Evolutionary conservation across 257 asterid species (phyloP).

Genomic region (Solanum paucissectum): DNA sequence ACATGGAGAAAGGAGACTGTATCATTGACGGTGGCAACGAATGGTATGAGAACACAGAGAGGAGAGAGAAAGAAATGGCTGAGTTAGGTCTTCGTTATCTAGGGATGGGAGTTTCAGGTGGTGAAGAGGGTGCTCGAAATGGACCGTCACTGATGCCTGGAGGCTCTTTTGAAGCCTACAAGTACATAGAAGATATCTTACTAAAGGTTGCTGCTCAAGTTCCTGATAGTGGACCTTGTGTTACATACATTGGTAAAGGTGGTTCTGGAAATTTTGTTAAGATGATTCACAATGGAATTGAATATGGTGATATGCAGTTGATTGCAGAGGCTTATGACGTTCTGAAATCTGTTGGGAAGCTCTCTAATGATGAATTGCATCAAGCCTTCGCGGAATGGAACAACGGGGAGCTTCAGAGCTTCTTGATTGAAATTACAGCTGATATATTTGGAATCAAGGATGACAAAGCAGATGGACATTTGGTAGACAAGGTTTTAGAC

Average conservation of each 20-base stretch:
- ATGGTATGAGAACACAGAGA: conserved; percentile 98
- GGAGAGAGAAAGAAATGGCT: conserved; percentile 72
- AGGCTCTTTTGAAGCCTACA: conserved; percentile 76
- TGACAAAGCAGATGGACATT: conserved; percentile 68
- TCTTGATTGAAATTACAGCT: conserved; percentile 90
- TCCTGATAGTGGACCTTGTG: conserved; percentile 94
- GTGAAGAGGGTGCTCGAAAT: conserved; percentile 91
- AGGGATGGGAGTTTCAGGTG: conserved; percentile 99
- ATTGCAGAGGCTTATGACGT: conserved; percentile 94
- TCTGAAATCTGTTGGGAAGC: conserved; percentile 78
- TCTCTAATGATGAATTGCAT: conserved; percentile 68
- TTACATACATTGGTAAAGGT: conserved; percentile 82
- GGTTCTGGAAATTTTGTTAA: conserved; percentile 93
- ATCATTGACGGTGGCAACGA: conserved; percentile 95
- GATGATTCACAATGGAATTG: conserved; percentile 94
- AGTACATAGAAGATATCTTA: conserved; percentile 69
- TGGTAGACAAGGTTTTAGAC: conserved; percentile 90
- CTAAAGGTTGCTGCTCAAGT: conserved; percentile 95
- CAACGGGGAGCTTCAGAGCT: conserved; percentile 88
- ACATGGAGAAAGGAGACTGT: conserved; percentile 94
- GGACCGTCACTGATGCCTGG: conserved; percentile 99
- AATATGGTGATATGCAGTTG: conserved; percentile 96
- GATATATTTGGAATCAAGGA: conserved; percentile 93
- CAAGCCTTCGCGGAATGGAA: conserved; percentile 83
- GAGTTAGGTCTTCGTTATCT: conserved; percentile 74